These are phyloP conservation scores for Orychophragmus violaceus DNA, from an alignment of 345 rosid species.

Conservation along the genomic window DNA sequence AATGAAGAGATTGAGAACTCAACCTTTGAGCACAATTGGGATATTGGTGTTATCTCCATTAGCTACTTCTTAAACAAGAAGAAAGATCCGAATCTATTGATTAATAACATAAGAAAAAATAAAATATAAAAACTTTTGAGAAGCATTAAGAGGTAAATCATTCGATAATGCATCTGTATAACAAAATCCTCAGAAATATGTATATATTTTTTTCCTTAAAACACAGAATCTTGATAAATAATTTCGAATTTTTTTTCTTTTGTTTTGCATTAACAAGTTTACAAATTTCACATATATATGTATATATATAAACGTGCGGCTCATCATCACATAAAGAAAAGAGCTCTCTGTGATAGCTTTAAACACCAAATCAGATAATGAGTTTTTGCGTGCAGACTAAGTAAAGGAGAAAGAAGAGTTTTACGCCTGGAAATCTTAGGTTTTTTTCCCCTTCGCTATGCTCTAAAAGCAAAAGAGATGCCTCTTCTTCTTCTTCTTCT, in stretches of 20 bases:
- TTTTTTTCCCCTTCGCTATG: too few relatives aligned
- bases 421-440: neutral
- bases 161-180: constrained; percentile 1
- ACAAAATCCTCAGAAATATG: neutral
- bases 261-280: constrained; percentile 12
- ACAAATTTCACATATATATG: neutral
- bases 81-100: too few relatives aligned
- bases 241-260: too few relatives aligned
- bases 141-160: neutral
- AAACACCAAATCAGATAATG: neutral
- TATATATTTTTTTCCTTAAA: too few relatives aligned
- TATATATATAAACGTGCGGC: neutral
- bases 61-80: too few relatives aligned
- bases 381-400: neutral
- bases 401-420: neutral
- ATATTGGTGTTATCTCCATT: constrained; percentile 36
- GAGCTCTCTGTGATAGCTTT: constrained; percentile 16
- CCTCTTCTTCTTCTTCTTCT: too few relatives aligned
- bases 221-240: too few relatives aligned
- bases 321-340: neutral
- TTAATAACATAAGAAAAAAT: neutral
- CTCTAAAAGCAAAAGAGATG: constrained; percentile 25
- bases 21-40: constrained; percentile 22
- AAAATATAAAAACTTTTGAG: neutral
- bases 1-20: constrained; percentile 28